Percentiles rank a stretch among this genome's conserved stretches.
phyloP scores from a whole-genome alignment of 1,139 yeast genomes.

The Suhomyces panamericanus region DNA sequence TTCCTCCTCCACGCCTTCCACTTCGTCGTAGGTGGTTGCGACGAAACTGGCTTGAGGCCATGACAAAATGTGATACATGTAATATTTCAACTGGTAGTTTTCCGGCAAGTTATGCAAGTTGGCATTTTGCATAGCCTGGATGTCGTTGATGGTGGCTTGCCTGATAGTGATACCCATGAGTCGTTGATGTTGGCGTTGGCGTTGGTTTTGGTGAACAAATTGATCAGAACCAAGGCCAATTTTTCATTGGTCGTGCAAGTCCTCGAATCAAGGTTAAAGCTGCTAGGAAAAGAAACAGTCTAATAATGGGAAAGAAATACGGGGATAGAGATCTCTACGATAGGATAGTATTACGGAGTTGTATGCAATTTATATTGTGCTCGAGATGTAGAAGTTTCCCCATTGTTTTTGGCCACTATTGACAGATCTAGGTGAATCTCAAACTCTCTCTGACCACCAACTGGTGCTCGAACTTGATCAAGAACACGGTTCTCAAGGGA shows the following conservation, averaged over 20 bases:
- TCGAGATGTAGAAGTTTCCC: too few species aligned
- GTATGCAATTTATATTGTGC: neutral
- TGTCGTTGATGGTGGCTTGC: constrained; percentile 81
- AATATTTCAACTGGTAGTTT: constrained; percentile 88
- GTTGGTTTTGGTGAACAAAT: neutral
- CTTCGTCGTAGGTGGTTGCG: constrained; percentile 68
- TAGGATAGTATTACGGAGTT: neutral
- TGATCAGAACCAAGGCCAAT: neutral
- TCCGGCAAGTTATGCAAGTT: constrained; percentile 92
- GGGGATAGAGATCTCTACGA: neutral
- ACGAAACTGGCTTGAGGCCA: constrained; percentile 99
- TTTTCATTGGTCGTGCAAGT: constrained; percentile 9
- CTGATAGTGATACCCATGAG: constrained; percentile 83
- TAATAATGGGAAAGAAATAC: too few species aligned
- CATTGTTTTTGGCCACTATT: too few species aligned
- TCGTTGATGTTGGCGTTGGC: neutral
- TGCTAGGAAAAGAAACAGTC: neutral
- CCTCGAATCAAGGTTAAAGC: neutral
- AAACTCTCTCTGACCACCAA: constrained; percentile 57
- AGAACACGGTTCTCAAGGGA: constrained; percentile 78
- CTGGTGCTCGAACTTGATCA: constrained; percentile 70
- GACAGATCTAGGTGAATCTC: constrained; percentile 9
- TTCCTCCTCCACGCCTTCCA: constrained; percentile 33
- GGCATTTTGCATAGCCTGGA: constrained; percentile 96
- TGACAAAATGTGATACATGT: constrained; percentile 86